Conservation (phyloP, 768 basidiomycete species). For the Boletus edulis region DNA sequence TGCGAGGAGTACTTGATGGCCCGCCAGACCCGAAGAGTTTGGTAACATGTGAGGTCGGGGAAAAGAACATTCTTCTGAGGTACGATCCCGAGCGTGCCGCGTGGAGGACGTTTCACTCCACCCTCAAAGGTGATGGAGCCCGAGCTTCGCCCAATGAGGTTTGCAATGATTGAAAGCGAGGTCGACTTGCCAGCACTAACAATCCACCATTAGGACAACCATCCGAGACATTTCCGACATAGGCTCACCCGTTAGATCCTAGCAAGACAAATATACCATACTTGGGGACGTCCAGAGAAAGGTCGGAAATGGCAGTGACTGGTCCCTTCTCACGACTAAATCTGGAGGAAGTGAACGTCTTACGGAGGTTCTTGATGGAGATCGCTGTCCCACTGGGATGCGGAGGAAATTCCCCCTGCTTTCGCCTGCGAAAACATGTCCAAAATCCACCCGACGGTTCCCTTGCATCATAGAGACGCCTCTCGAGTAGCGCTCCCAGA, state of each 20-base stretch:
- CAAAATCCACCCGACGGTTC: slow-evolving; percentile 32
- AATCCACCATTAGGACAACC: slow-evolving; percentile 1
- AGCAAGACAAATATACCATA: slow-evolving; percentile 75
- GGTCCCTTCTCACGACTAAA: slow-evolving; percentile 45
- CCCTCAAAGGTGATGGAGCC: slow-evolving; percentile 59
- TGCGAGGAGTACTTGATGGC: slow-evolving; percentile 63
- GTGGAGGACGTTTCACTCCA: slow-evolving; percentile 50
- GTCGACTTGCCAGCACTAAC: slow-evolving; percentile 78
- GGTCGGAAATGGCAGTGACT: slow-evolving; percentile 63
- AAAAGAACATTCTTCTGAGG: slow-evolving; percentile 85
- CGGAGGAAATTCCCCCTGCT: slow-evolving; percentile 15
- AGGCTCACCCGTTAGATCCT: slow-evolving; percentile 61
- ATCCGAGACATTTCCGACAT: neutral
- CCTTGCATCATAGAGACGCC: slow-evolving; percentile 57
- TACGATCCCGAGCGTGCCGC: slow-evolving; percentile 71
- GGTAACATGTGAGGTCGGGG: slow-evolving; percentile 69
- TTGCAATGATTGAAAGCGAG: slow-evolving; percentile 61
- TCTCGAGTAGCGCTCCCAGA: slow-evolving; percentile 58
- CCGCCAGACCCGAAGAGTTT: slow-evolving; percentile 70
- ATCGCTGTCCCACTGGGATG: slow-evolving; percentile 49
- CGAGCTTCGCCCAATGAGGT: slow-evolving; percentile 54
- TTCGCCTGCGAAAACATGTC: slow-evolving; percentile 20
- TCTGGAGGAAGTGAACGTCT: slow-evolving; percentile 51
- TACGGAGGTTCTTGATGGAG: slow-evolving; percentile 57
- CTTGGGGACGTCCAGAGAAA: slow-evolving; percentile 68